phyloP scores from a whole-genome alignment of 2,329 filamentous ascomycete species.

The Xylaria multiplex region DNA sequence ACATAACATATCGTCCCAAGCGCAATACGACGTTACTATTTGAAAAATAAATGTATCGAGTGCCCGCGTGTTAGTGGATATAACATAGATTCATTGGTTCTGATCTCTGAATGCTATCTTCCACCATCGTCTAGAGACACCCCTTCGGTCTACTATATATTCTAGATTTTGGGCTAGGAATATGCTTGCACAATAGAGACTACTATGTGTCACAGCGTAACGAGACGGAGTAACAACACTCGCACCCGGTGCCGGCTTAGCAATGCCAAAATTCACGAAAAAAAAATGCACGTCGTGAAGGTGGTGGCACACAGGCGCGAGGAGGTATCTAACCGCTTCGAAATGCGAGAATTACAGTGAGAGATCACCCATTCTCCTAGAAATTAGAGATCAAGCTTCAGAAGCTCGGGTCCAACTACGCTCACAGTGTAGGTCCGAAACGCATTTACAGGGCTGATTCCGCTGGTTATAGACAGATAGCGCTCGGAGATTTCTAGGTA shows the following conservation, averaged over 20 bases:
- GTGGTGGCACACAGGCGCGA: slow-evolving; percentile 8
- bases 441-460: neutral
- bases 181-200: slow-evolving; percentile 22
- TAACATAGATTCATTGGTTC: neutral
- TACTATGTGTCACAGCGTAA: slow-evolving; percentile 1
- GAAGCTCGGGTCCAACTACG: neutral
- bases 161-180: slow-evolving; percentile 18
- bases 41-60: neutral
- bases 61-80: slow-evolving; percentile 1
- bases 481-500: slow-evolving; percentile 40
- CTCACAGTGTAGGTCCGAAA: neutral
- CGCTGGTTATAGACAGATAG: slow-evolving; percentile 15
- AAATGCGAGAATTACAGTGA: neutral
- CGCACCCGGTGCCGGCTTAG: slow-evolving; percentile 12
- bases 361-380: neutral
- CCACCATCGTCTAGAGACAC: slow-evolving; percentile 16
- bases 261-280: slow-evolving; percentile 1
- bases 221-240: neutral
- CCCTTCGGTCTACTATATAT: slow-evolving; percentile 9
- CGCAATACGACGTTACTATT: neutral
- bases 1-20: slow-evolving; percentile 1
- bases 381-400: neutral
- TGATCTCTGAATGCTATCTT: neutral
- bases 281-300: neutral
- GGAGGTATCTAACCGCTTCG: neutral